Base-by-base conservation (phyloP, 805 yeast genomes). In the Candida methanosorbosa region DNA sequence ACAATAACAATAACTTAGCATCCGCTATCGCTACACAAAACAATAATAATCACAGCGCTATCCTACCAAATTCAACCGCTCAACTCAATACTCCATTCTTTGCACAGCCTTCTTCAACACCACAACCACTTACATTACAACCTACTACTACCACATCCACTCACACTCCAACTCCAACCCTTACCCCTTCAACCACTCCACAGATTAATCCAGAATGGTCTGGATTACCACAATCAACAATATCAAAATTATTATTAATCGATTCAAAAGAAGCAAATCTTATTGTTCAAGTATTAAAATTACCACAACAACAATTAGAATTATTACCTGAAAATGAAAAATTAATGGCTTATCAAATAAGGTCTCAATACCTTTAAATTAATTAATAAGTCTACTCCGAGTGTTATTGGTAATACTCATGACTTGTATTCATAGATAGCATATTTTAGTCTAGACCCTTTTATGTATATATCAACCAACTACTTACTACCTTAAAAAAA, bases 211-310 rank as follows among this genome's bases (percentile, higher is more conserved):
- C 68, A 9, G 61, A 61, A 39, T 72, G 77, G 77, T 52, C 70
- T 9, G 57, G 63, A 19, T 54, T 75, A 24, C 70, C 78, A 28
- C 62, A 61, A 30, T 57, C 57, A 34, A 66, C 80, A 4, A 68
- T 66, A 38, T 58, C 59, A 16, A 78, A 75, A 52, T 58, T 79
- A 27, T 54, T 67, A 16, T 57, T 60, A 19, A 55, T 80, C 40
- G 70, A 77, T 9, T 69, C 67, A 24, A 70, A 71, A 31, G 82
- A 79, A 52, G 81, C 81, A 19, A 63, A 65, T 36, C 57, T 72
- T 44, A 64, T 73, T 29, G 72, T 70, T 15, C 78, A 72, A 50
- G 75, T 73, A 11, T 58, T 73, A 39, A 57, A 66, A 31, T 55
- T 73, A 42, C 62, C 74, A 0, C 64, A 64, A 5, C 72, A 68